phyloP scores from a whole-genome alignment of 2,329 filamentous ascomycete genomes.

The Pyricularia grisea region DNA sequence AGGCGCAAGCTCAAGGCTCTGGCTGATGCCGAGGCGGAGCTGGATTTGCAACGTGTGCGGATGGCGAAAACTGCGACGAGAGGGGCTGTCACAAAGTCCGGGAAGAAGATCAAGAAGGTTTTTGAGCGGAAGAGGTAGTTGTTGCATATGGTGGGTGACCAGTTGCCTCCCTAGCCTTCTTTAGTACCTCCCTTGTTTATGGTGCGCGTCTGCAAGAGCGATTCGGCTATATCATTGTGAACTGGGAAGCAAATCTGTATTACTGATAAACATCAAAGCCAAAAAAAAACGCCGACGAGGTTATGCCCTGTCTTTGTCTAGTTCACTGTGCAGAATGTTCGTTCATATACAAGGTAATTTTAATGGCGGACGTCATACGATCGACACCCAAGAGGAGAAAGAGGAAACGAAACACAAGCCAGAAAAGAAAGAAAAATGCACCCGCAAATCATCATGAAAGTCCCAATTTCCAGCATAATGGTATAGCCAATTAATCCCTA shows the following conservation, averaged over 20 bases:
- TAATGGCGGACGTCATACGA: neutral
- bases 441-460: neutral
- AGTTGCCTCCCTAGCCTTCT: neutral
- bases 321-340: neutral
- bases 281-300: neutral
- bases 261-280: neutral
- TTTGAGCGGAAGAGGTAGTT: conserved; percentile 50
- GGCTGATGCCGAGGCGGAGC: conserved; percentile 43
- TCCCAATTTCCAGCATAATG: neutral
- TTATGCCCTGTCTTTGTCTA: neutral
- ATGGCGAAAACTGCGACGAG: conserved; percentile 58
- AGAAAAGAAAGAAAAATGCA: neutral
- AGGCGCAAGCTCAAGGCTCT: conserved; percentile 45
- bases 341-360: neutral
- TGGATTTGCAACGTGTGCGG: conserved; percentile 50
- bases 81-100: conserved; percentile 48
- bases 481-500: neutral
- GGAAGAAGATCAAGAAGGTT: conserved; percentile 50
- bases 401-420: neutral
- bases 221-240: neutral
- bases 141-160: neutral
- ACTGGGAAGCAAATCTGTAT: neutral
- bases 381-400: neutral
- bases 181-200: neutral
- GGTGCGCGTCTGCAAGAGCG: neutral